A percentile compares a stretch with the other conserved stretches of the same genome.
Evolutionary conservation across 1,284 basidiomycete species (phyloP).

Genomic region (Rhodotorula glutinis): DNA sequence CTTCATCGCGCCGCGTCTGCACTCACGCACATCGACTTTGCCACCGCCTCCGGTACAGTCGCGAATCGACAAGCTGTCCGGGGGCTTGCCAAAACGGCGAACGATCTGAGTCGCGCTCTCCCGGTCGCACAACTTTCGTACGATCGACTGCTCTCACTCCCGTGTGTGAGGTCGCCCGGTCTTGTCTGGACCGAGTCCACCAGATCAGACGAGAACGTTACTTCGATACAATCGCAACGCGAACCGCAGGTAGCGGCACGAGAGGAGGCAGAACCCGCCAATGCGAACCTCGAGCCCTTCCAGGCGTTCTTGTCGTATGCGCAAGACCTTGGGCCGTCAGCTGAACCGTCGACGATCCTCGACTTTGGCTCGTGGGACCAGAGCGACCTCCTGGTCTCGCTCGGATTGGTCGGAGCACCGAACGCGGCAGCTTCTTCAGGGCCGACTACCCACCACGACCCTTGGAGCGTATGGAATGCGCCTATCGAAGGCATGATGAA

Average conservation of each 20-base stretch:
- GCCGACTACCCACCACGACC: too few relatives aligned
- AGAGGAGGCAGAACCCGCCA: not conserved
- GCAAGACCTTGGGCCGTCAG: slow-evolving; percentile 18
- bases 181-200: not conserved
- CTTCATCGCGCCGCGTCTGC: slow-evolving; percentile 20
- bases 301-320: slow-evolving; percentile 30
- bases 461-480: too few relatives aligned
- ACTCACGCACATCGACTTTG: slow-evolving; percentile 14
- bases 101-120: slow-evolving; percentile 15
- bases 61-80: not conserved
- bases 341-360: slow-evolving; percentile 23
- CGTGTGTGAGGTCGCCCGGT: not conserved
- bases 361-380: slow-evolving; percentile 37
- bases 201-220: too few relatives aligned
- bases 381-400: slow-evolving; percentile 30
- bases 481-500: not conserved
- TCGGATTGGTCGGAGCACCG: slow-evolving; percentile 26
- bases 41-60: slow-evolving; percentile 16
- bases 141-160: not conserved
- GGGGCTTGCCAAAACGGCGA: not conserved
- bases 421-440: too few relatives aligned
- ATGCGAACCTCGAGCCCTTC: slow-evolving; percentile 23
- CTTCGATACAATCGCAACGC: too few relatives aligned
- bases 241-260: too few relatives aligned
- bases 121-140: not conserved